Evolutionary conservation across 1,284 basidiomycete genomes (phyloP), one percentile per base, ranked within the genome.

Genomic region (Naganishia liquefaciens): DNA sequence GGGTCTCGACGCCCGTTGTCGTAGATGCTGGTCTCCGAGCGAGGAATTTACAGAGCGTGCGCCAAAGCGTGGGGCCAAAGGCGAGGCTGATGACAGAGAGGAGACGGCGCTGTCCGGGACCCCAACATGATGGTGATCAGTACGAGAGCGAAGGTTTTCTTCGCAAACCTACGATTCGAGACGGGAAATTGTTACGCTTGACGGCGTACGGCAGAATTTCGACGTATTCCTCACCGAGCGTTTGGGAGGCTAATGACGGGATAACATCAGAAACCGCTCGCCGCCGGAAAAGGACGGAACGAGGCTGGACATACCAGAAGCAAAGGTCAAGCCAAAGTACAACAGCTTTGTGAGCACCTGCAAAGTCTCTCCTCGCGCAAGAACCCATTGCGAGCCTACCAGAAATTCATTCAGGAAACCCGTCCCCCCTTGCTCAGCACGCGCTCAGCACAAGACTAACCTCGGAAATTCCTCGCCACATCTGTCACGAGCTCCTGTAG

Each of bases 161-260:
- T 3, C 2, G 9, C 33, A 17, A 19, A 47, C 64, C 21, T 42
- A 65, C 64, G 28, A 54, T 21, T 47, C 55, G 49, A 4, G 64
- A 65, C 47, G 75, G 75, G 40, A 78, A 73, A 17, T 75, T 72
- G 13, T 73, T 69, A 13, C 75, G 75, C 49, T 73, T 77, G 19
- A 78, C 73, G 15, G 86, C 85, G 64, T 86, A 85, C 62, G 88
- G 85, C 84, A 90, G 88, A 37, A 90, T 88, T 72, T 90, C 89
- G 0, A 91, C 93, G 73, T 95, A 95, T 75, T 95, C 91, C 77
- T 95, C 91, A 17, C 91, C 91, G 0, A 94, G 81, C 2, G 90
- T 92, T 76, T 92, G 91, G 2, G 82, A 83, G 3, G 87, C 91
- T 88, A 71, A 37, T 50, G 23, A 37, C 47, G 49, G 50, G 65